phyloP scores from a whole-genome alignment of 2,329 filamentous ascomycete species.

The Akanthomyces muscarius region DNA sequence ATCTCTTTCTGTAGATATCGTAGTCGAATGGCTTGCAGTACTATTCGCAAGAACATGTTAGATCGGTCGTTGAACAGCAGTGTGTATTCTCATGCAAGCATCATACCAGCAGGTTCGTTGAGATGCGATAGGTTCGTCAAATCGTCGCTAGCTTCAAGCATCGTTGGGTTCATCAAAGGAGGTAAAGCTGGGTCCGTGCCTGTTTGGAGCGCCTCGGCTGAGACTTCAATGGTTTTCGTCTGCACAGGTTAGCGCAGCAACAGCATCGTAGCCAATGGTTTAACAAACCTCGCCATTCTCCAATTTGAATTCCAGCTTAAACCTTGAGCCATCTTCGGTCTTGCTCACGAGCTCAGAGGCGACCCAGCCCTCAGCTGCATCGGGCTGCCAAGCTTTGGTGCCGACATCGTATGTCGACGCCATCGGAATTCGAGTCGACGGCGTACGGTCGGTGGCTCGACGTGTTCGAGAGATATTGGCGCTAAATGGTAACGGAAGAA shows the following conservation, averaged over 20 bases:
- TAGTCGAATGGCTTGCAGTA: constrained; percentile 94
- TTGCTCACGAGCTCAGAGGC: constrained; percentile 91
- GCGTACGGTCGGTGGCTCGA: neutral
- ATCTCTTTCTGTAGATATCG: constrained; percentile 98
- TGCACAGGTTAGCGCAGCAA: constrained; percentile 35
- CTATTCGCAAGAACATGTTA: constrained; percentile 44
- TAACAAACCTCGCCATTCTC: constrained; percentile 81
- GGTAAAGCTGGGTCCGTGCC: constrained; percentile 76
- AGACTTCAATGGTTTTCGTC: constrained; percentile 77
- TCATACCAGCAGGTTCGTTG: constrained; percentile 91
- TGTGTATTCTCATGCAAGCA: neutral
- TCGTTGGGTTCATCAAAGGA: constrained; percentile 94
- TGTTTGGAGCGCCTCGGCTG: constrained; percentile 69
- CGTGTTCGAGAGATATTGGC: neutral
- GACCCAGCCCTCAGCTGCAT: constrained; percentile 93
- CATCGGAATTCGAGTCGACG: constrained; percentile 52
- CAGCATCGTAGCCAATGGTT: neutral
- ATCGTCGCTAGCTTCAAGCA: constrained; percentile 98
- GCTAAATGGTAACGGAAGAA: neutral
- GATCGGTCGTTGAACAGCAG: constrained; percentile 16
- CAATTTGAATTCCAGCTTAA: constrained; percentile 80
- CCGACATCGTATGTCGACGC: constrained; percentile 94
- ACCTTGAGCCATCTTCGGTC: constrained; percentile 77
- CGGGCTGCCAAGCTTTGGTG: constrained; percentile 97
- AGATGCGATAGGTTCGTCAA: constrained; percentile 95